Evolutionary conservation across 768 basidiomycete species (phyloP).

Genomic region (Russula emetica): DNA sequence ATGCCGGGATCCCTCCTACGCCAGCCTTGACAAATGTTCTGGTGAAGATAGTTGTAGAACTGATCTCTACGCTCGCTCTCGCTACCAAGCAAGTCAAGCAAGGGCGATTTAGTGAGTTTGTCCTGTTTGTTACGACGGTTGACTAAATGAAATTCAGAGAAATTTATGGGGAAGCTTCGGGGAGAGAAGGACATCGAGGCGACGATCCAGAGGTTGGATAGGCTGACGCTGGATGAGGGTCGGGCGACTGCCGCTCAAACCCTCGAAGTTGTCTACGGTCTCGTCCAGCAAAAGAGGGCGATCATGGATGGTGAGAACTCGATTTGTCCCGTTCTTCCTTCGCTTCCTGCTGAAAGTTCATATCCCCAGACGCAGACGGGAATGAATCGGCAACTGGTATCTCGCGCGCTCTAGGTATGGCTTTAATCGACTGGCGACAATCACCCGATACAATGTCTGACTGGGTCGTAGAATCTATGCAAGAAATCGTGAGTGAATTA

Average conservation of each 20-base stretch:
- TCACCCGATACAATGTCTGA: not conserved
- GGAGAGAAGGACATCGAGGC: slow-evolving; percentile 12
- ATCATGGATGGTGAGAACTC: slow-evolving; percentile 2
- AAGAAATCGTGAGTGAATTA: not conserved
- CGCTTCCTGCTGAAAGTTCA: not conserved
- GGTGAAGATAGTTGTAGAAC: not conserved
- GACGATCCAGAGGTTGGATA: not conserved
- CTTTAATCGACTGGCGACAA: not conserved
- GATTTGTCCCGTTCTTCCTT: not conserved
- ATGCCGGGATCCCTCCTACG: not conserved
- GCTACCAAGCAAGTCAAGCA: slow-evolving; percentile 10
- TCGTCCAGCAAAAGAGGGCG: not conserved
- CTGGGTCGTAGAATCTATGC: not conserved
- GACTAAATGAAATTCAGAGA: not conserved
- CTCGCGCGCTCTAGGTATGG: not conserved
- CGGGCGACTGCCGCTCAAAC: slow-evolving; percentile 1
- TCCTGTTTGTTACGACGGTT: not conserved
- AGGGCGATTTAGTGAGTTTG: slow-evolving; percentile 3
- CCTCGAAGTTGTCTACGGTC: not conserved
- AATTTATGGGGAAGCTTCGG: slow-evolving; percentile 3
- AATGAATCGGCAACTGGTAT: not conserved
- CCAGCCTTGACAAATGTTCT: not conserved
- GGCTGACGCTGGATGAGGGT: slow-evolving; percentile 8
- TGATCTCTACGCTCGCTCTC: not conserved
- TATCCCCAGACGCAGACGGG: not conserved